Evolutionary conservation across 257 asterid species (phyloP), one percentile per base, ranked within the genome.

Genomic region (Parsonsia alboflavescens): DNA sequence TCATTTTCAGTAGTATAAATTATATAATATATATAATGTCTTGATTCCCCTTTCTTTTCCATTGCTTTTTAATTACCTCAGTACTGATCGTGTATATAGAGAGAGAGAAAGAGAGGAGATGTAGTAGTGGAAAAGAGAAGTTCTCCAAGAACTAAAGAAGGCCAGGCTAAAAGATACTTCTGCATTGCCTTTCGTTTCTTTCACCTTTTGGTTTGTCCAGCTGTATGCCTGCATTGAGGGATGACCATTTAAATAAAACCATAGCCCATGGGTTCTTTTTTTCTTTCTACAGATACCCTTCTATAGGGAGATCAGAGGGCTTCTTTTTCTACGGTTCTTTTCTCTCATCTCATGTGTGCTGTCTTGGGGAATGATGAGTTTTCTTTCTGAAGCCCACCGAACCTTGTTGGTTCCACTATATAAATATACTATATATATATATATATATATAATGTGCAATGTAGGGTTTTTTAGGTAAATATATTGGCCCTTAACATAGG

Each of bases 111-210:
- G 56, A 0, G 56, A 4, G 17, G 56, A 19, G 72, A 71, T 30
- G 45, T 57, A 36, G n/a, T 36, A 59, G 58, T 33, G 71, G 76
- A 58, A 44, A 56, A 50, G 39, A 71, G 33, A 42, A 11, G 41
- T 46, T 62, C 48, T 49, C 46, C 19, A 30, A 52, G 28, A 39
- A 48, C 36, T 9, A 68, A 39, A 45, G 54, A 42, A 77, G 62
- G 72, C 58, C 58, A 62, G 73, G 67, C 59, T 50, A 62, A 48
- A 77, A 71, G 76, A 71, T 71, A 61, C 72, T 54, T 74, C 66
- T 63, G 62, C 68, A 50, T 39, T 22, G 64, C 72, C 56, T 45
- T 68, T 68, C 19, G 33, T 68, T 48, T 21, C 33, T n/a, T 68
- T n/a, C 33, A 22, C 39, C 54, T 68, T 68, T 68, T 44, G 39